Percentiles rank a stretch among this genome's conserved stretches.
phyloP scores from a whole-genome alignment of 2,329 filamentous ascomycete genomes.

The Hymenoscyphus linearis region DNA sequence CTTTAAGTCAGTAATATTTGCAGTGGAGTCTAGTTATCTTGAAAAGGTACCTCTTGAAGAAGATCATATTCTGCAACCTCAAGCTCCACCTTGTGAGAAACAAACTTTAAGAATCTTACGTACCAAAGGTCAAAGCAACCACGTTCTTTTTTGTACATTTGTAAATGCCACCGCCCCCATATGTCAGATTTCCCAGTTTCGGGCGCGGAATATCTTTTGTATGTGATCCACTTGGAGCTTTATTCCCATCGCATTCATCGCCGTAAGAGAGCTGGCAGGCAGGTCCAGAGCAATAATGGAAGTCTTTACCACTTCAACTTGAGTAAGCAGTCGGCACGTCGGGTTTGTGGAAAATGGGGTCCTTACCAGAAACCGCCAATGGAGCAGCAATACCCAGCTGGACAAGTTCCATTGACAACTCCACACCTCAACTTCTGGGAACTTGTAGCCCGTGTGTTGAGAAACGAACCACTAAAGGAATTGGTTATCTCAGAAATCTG shows the following conservation, averaged over 20 bases:
- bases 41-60: not conserved
- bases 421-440: not conserved
- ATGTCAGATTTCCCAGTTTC: slow-evolving; percentile 46
- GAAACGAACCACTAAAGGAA: not conserved
- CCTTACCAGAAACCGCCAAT: not conserved
- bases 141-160: not conserved
- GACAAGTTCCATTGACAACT: not conserved
- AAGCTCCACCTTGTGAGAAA: not conserved
- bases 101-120: not conserved
- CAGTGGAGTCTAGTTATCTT: not conserved
- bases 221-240: slow-evolving; percentile 44
- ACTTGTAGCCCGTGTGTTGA: not conserved
- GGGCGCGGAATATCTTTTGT: slow-evolving; percentile 44
- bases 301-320: not conserved
- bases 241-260: slow-evolving; percentile 53
- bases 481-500: not conserved
- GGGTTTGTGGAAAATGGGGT: not conserved
- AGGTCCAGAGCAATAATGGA: not conserved
- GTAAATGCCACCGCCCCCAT: slow-evolving; percentile 37
- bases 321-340: not conserved
- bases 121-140: not conserved
- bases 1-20: slow-evolving; percentile 42
- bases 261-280: slow-evolving; percentile 41
- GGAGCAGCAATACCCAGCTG: not conserved
- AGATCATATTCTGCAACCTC: too few species aligned